Evolutionary conservation across 352 stramenopile species (phyloP).

Genomic region (Globisporangium alternatum): DNA sequence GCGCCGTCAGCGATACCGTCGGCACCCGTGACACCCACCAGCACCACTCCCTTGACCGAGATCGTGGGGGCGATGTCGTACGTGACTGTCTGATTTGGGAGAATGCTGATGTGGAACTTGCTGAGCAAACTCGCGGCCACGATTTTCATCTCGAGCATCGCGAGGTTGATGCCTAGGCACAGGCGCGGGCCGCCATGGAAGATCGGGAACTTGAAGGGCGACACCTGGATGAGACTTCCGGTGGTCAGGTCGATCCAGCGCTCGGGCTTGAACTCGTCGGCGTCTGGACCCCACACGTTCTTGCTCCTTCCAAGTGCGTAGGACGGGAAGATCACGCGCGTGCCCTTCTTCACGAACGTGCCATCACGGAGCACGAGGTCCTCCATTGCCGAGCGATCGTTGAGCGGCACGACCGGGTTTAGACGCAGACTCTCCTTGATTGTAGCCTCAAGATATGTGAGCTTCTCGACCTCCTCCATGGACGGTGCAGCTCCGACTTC

Average conservation of each 20-base stretch:
- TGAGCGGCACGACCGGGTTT: slow-evolving; percentile 57
- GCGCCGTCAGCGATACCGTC: no score
- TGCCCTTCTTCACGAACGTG: slow-evolving; percentile 27
- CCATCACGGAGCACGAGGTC: slow-evolving; percentile 41
- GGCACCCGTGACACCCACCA: not conserved
- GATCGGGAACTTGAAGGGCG: slow-evolving; percentile 38
- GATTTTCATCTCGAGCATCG: slow-evolving; percentile 55
- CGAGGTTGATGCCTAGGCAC: slow-evolving; percentile 45
- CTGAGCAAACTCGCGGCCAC: slow-evolving; percentile 34
- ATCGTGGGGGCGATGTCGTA: slow-evolving; percentile 30
- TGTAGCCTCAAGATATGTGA: slow-evolving; percentile 45
- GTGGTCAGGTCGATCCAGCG: slow-evolving; percentile 46
- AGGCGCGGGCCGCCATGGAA: slow-evolving; percentile 40
- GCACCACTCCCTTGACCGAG: slow-evolving; percentile 3
- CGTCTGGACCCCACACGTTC: slow-evolving; percentile 43
- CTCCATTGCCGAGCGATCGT: slow-evolving; percentile 23
- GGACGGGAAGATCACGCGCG: slow-evolving; percentile 23
- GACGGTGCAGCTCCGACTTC: slow-evolving; percentile 18
- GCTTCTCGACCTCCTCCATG: slow-evolving; percentile 42
- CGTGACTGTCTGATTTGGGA: slow-evolving; percentile 8
- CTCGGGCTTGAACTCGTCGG: slow-evolving; percentile 42
- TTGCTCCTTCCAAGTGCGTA: slow-evolving; percentile 31
- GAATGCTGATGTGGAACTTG: slow-evolving; percentile 32
- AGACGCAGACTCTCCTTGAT: slow-evolving; percentile 65
- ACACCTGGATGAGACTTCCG: slow-evolving; percentile 13